Percentiles rank a stretch among this genome's conserved stretches.
Evolutionary conservation across 148 eudicot genomes (phyloP).

Genomic region (Persicaria maculosa): DNA sequence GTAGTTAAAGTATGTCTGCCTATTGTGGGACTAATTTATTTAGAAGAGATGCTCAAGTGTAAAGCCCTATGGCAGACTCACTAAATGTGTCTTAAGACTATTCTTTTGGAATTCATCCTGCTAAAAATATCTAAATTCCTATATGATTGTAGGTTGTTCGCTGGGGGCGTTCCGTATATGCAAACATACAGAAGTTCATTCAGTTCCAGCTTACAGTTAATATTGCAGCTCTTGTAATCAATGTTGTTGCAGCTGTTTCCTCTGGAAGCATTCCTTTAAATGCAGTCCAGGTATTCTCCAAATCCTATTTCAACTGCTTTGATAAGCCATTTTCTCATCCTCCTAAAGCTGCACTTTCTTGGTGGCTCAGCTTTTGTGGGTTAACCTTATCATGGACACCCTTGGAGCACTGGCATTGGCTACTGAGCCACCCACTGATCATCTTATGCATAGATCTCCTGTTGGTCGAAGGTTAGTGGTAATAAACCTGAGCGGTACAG

Average conservation of each 20-base stretch:
- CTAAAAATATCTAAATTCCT: background rate
- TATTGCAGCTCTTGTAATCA: slow-evolving; percentile 83
- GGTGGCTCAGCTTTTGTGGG: slow-evolving; percentile 78
- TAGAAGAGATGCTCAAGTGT: background rate
- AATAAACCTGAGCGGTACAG: background rate
- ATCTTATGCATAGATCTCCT: slow-evolving; percentile 78
- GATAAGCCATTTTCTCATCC: background rate
- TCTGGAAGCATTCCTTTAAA: slow-evolving; percentile 79
- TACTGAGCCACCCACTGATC: slow-evolving; percentile 93
- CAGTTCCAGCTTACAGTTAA: slow-evolving; percentile 98
- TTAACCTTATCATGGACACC: slow-evolving; percentile 95
- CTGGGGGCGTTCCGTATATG: slow-evolving; percentile 95
- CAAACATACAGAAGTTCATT: slow-evolving; percentile 91
- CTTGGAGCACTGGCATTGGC: slow-evolving; percentile 94
- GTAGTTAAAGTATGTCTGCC: slow-evolving; percentile 65
- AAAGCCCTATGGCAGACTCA: background rate
- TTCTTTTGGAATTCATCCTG: background rate
- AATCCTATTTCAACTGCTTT: background rate
- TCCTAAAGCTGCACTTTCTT: slow-evolving; percentile 1
- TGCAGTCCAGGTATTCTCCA: slow-evolving; percentile 63
- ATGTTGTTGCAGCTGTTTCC: slow-evolving; percentile 83
- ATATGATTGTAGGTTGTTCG: slow-evolving; percentile 62
- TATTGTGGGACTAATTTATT: background rate
- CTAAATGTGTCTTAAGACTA: background rate
- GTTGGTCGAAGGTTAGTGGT: slow-evolving; percentile 77